Percentiles rank a stretch among this genome's conserved stretches.
Evolutionary conservation across 2,329 filamentous ascomycete genomes (phyloP).

Genomic region (Venturia nashicola): DNA sequence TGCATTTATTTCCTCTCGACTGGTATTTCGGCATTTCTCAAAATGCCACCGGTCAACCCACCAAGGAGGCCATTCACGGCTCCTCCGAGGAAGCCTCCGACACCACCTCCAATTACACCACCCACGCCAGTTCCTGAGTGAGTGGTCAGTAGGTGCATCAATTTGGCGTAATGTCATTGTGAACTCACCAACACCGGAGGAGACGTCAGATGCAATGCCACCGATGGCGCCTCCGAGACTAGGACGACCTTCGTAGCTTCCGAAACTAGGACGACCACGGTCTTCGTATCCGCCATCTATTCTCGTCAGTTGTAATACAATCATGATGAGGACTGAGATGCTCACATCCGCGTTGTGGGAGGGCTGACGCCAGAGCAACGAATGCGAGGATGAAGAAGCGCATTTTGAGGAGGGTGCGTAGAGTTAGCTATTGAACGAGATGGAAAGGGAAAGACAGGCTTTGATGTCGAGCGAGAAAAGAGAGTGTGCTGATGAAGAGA

Average conservation of each 20-base stretch:
- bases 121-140: not conserved
- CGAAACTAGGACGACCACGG: not conserved
- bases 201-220: not conserved
- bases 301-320: not conserved
- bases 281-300: not conserved
- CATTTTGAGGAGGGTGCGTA: not conserved
- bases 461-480: not conserved
- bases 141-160: not conserved
- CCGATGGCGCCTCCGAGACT: not conserved
- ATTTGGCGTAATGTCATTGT: no score
- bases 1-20: not conserved
- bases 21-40: not conserved
- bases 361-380: not conserved
- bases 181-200: not conserved
- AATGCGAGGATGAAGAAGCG: not conserved
- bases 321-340: not conserved
- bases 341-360: not conserved
- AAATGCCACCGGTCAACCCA: not conserved
- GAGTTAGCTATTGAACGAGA: not conserved
- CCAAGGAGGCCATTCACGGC: not conserved
- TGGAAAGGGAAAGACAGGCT: not conserved
- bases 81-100: not conserved
- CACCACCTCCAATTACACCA: not conserved
- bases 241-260: no score
- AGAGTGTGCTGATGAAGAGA: not conserved